phyloP scores from a whole-genome alignment of 495 filamentous ascomycete genomes.

The Lasiosphaeria ovina region DNA sequence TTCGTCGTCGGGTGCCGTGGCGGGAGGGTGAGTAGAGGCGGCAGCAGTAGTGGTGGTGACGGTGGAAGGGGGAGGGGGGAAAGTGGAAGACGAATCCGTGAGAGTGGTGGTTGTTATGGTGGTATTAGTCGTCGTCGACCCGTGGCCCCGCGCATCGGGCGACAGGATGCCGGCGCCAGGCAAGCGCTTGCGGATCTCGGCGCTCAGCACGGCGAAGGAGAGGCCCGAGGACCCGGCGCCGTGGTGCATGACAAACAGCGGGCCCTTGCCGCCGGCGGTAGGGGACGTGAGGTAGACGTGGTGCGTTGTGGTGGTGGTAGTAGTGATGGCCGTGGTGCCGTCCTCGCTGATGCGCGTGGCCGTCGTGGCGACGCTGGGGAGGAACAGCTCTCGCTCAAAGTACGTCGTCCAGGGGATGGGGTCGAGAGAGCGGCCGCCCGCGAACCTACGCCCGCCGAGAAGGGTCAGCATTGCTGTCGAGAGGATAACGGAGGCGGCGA shows the following conservation, averaged over 20 bases:
- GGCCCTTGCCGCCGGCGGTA: constrained; percentile 44
- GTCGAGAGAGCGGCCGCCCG: constrained; percentile 43
- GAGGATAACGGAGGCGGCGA: neutral
- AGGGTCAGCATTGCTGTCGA: neutral
- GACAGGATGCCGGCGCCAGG: constrained; percentile 82
- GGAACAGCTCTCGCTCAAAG: constrained; percentile 80
- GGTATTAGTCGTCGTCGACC: constrained; percentile 52
- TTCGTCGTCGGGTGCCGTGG: constrained; percentile 17
- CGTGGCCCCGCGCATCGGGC: constrained; percentile 83
- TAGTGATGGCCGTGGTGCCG: constrained; percentile 17
- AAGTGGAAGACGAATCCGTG: too few species aligned
- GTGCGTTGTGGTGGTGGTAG: constrained; percentile 49
- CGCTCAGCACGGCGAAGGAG: constrained; percentile 61
- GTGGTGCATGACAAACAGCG: constrained; percentile 58
- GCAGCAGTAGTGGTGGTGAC: too few species aligned
- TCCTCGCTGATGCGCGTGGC: constrained; percentile 14
- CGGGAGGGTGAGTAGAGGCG: too few species aligned
- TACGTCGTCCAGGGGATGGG: constrained; percentile 83
- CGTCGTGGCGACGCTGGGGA: constrained; percentile 27
- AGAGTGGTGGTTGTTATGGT: neutral
- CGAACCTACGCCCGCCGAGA: constrained; percentile 25
- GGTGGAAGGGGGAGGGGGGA: too few species aligned
- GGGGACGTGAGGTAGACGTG: constrained; percentile 84
- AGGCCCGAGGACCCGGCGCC: constrained; percentile 56
- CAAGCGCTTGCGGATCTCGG: constrained; percentile 72